Evolutionary conservation across 2,329 filamentous ascomycete species (phyloP).

Genomic region (Bipolaris oryzae): DNA sequence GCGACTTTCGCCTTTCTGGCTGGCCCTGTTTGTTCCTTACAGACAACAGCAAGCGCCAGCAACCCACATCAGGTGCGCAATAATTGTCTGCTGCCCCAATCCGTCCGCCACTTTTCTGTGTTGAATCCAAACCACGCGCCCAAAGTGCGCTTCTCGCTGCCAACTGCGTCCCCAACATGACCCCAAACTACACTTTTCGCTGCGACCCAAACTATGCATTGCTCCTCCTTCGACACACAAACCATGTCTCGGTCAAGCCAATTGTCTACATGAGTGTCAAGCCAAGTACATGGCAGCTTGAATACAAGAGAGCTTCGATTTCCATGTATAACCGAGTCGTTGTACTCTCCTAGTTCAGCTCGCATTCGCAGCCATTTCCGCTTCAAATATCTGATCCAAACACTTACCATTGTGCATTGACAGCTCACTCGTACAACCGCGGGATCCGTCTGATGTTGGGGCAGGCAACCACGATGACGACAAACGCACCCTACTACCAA

Average conservation of each 20-base stretch:
- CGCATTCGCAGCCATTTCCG: not conserved
- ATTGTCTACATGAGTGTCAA: constrained; percentile 19
- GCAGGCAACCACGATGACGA: constrained; percentile 33
- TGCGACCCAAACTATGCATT: constrained; percentile 19
- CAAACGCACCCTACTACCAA: constrained; percentile 48
- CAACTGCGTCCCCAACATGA: constrained; percentile 6
- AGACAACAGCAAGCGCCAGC: constrained; percentile 39
- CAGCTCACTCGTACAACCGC: constrained; percentile 17
- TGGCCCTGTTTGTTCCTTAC: constrained; percentile 27
- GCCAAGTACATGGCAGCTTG: constrained; percentile 21
- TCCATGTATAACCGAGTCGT: constrained; percentile 20
- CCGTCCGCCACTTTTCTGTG: constrained; percentile 4
- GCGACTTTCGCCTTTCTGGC: constrained; percentile 23
- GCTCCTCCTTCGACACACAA: constrained; percentile 15
- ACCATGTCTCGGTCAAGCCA: constrained; percentile 16
- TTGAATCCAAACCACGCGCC: constrained; percentile 18
- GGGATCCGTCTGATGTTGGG: constrained; percentile 17
- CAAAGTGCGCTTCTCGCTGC: constrained; percentile 6
- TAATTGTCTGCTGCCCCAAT: constrained; percentile 11
- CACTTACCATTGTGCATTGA: constrained; percentile 30
- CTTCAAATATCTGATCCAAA: constrained; percentile 16
- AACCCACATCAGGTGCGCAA: constrained; percentile 33
- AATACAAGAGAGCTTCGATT: constrained; percentile 28
- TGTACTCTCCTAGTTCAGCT: constrained; percentile 5
- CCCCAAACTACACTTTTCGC: constrained; percentile 2